Base-by-base conservation (phyloP, 257 asterid genomes). In the Solanum bukasovii region DNA sequence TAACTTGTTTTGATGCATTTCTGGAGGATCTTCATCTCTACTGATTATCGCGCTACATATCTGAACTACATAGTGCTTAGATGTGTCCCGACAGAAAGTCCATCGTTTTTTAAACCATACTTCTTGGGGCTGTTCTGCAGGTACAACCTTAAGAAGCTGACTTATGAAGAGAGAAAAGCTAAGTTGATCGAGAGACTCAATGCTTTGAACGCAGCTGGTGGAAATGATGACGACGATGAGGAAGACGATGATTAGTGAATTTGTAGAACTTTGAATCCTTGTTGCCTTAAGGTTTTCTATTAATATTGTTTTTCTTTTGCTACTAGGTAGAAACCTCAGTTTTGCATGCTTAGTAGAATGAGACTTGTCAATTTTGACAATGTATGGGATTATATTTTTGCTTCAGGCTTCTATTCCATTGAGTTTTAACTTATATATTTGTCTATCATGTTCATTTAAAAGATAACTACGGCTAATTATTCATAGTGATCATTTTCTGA, bases 61-160 rank as follows among this genome's bases (percentile, higher is more conserved):
- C 83, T 10, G 31, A 74, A 74, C 25, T 42, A 13, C 65, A 7
- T 4, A 20, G 18, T 78, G 84, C 37, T 42, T 78, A 40, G 61
- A 40, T 8, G 13, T 27, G 67, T 21, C 67, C 33, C 0, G 3
- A 27, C 21, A 7, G 23, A 10, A 33, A 75, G 6, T 73, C 82
- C 49, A 5, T 38, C 13, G 12, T 29, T 44, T 18, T 46, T 9
- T 7, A 46, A 16, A 46, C 38, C 8, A 46, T 81, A 31, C 40
- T 31, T 6, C 11, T 46, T 49, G 20, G 29, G 42, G 42, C 25
- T 49, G 70, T 20, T 33, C 34, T 90, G 74, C 90, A 94, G 97
- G 91, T 93, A 83, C 95, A 95, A 94, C 93, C 93, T 92, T 0
- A 94, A 93, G 94, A 95, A 94, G 94, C 89, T 95, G 25, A 95